Conservation (phyloP, 768 basidiomycete genomes). For the Crucibulum laeve region DNA sequence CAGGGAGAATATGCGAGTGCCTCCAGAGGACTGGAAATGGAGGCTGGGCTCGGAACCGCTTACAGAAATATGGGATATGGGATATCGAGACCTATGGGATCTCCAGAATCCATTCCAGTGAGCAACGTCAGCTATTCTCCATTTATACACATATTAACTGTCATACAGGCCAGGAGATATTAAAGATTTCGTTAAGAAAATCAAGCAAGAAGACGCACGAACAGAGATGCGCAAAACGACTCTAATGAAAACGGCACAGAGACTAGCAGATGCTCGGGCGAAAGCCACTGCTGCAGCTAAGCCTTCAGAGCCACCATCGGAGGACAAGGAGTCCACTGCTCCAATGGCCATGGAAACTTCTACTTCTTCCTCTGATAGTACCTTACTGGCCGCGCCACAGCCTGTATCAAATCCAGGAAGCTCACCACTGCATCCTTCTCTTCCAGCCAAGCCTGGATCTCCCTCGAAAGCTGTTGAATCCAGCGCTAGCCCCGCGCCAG, state of each 20-base stretch:
- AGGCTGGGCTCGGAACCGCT: conserved; percentile 63
- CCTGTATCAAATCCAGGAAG: conserved; percentile 22
- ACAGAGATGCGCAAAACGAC: conserved; percentile 50
- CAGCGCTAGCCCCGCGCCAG: conserved; percentile 18
- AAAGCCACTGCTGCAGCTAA: conserved; percentile 17
- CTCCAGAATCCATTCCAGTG: conserved; percentile 66
- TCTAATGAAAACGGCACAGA: conserved; percentile 26
- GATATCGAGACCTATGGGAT: conserved; percentile 61
- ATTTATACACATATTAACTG: conserved; percentile 4
- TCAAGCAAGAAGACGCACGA: conserved; percentile 60
- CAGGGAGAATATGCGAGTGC: conserved; percentile 51
- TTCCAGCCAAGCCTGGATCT: conserved; percentile 65
- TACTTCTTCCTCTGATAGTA: background rate
- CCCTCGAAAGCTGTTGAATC: conserved; percentile 22
- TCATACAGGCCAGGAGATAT: conserved; percentile 61
- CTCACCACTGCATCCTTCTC: conserved; percentile 60
- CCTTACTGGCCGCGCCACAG: conserved; percentile 19
- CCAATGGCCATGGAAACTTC: background rate
- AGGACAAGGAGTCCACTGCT: conserved; percentile 10
- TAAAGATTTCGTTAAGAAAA: conserved; percentile 68
- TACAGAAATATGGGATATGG: conserved; percentile 83
- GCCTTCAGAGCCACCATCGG: conserved; percentile 10
- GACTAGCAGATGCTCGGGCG: conserved; percentile 19
- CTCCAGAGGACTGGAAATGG: conserved; percentile 61
- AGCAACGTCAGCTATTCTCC: conserved; percentile 15